Percentiles rank a stretch among this genome's conserved stretches.
These are phyloP conservation scores for Striga hermonthica DNA, from an alignment of 305 asterid species.

Conservation along the genomic window DNA sequence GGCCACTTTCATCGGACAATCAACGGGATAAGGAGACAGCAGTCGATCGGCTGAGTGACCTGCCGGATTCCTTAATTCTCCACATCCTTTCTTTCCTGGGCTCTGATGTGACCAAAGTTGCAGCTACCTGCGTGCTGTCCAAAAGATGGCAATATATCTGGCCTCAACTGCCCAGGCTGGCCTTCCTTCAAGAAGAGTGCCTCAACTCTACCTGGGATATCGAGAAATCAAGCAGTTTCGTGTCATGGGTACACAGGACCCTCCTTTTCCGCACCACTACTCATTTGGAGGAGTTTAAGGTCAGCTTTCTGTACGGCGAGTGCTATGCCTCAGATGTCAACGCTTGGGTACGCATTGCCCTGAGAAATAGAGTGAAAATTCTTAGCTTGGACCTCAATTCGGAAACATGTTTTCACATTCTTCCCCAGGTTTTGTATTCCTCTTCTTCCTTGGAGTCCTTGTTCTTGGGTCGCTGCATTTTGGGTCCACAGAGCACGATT, in stretches of 20 bases:
- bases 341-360: background rate
- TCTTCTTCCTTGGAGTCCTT: too few species aligned
- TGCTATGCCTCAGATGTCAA: background rate
- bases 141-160: conserved; percentile 28
- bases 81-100: background rate
- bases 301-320: background rate
- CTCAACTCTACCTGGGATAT: too few species aligned
- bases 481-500: too few species aligned
- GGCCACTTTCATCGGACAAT: background rate
- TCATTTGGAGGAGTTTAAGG: background rate
- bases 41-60: background rate
- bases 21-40: background rate
- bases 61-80: background rate
- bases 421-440: too few species aligned
- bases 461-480: too few species aligned
- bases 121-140: conserved; percentile 18
- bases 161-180: conserved; percentile 12
- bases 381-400: background rate
- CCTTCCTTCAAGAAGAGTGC: background rate
- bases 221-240: background rate
- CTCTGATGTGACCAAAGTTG: background rate
- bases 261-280: background rate
- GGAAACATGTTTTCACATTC: too few species aligned
- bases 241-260: conserved; percentile 9
- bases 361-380: background rate